Base-by-base conservation (phyloP, 2,329 filamentous ascomycete genomes). In the Nothomitra cinnamomea region DNA sequence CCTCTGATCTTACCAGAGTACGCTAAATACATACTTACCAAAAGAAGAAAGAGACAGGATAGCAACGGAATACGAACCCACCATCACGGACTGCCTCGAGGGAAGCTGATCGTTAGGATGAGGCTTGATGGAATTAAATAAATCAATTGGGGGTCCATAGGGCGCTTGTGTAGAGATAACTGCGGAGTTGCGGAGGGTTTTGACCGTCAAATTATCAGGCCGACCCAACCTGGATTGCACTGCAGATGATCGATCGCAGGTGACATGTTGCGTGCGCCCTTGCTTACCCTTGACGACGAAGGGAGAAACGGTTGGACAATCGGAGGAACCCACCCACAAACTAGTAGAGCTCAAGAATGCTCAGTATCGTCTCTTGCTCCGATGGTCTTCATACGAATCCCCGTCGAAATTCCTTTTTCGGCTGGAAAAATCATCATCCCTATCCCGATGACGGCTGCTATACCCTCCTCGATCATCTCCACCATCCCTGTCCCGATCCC, bases 311-410 rank as follows among this genome's bases (percentile, higher is more conserved):
- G 56, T 58, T 43, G 53, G 51, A 59, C 58, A 59, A 60, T 59
- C 56, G 56, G 53, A 55, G 52, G 43, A 56, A 56, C 53, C 53
- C 53, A 54, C 47, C 48, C 28, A 65, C 64, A 66, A 65, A 68
- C 62, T 62, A 57, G 61, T 57, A 52, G 35, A 52, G 40, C 35
- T 24, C 36, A 53, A 13, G n/a, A 50, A 13, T 49, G 53, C 47
- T 67, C 68, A 80, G 65, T 81, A 82, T 63, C 78, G 72, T 63
- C 78, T 72, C 64, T 77, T 74, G 61, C 71, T 72, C 60, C 78
- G 74, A 51, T 74, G 72, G 67, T 95, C 89, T 64, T 95, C 87
- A 69, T 89, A 83, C 59, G 79, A 77, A 65, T 82, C 81, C 63
- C 83, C 53, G 52, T 94, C 88, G 67, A 85, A 87, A 52, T 80